A percentile compares a stretch with the other conserved stretches of the same genome.
These are phyloP conservation scores for Nakazawaea molendinolei DNA, from an alignment of 805 yeast species.

Conservation along the genomic window DNA sequence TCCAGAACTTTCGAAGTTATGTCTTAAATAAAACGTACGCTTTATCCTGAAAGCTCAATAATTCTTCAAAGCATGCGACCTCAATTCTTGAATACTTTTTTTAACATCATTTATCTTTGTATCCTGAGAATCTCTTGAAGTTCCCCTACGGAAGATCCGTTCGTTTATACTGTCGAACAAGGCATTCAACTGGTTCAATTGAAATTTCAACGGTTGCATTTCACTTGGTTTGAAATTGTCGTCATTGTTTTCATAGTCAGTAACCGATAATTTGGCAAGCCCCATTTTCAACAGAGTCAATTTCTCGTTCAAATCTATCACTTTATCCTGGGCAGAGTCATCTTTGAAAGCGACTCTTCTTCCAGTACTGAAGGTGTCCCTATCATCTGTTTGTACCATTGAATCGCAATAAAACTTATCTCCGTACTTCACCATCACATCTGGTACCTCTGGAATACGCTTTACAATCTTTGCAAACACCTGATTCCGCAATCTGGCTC, in stretches of 20 bases:
- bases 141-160: not conserved
- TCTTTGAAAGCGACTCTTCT: not conserved
- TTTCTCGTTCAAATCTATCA: not conserved
- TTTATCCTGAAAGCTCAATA: too few species aligned
- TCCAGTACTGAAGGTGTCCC: not conserved
- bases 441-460: conserved; percentile 28
- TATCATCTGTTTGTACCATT: conserved; percentile 7
- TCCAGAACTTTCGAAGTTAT: too few species aligned
- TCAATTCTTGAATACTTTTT: conserved; percentile 19
- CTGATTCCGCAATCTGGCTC: conserved; percentile 22
- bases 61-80: conserved; percentile 9
- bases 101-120: conserved; percentile 20
- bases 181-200: conserved; percentile 24
- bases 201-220: conserved; percentile 30
- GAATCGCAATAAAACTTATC: conserved; percentile 31
- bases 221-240: conserved; percentile 17
- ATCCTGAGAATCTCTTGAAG: conserved; percentile 2
- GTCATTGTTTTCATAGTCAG: conserved; percentile 1
- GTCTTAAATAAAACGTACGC: too few species aligned
- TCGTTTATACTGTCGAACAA: conserved; percentile 22
- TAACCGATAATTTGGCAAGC: conserved; percentile 1
- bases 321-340: not conserved
- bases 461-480: conserved; percentile 22
- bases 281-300: not conserved
- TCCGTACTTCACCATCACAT: conserved; percentile 35